Percentiles rank a stretch among this genome's conserved stretches.
phyloP scores from a whole-genome alignment of 139 green algal species.

The Haematococcus sp. region DNA sequence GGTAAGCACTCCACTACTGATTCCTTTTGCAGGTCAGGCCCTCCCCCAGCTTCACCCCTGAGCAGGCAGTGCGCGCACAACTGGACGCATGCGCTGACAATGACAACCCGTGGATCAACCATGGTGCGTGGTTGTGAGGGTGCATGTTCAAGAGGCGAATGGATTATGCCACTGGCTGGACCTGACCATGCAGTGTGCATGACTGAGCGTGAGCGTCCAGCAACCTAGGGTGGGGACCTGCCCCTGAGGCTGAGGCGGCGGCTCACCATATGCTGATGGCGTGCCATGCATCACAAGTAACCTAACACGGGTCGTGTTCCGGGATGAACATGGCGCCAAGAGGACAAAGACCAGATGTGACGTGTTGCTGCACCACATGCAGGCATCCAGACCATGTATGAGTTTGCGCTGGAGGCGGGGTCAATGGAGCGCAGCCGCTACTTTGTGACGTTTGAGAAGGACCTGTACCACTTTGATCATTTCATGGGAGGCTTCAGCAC shows the following conservation, averaged over 20 bases:
- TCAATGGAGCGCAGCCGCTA: slow-evolving; percentile 59
- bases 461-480: slow-evolving; percentile 81
- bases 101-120: not conserved
- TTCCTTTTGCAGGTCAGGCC: slow-evolving; percentile 15
- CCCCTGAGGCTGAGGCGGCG: no score
- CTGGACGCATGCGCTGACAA: not conserved
- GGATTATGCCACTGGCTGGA: not conserved
- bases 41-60: slow-evolving; percentile 2
- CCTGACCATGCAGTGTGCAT: no score
- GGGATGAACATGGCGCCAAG: no score
- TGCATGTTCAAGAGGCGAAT: not conserved
- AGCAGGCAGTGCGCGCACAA: not conserved
- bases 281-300: no score
- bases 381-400: slow-evolving; percentile 74
- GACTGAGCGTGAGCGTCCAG: no score
- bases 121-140: not conserved
- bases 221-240: no score
- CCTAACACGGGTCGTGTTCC: no score
- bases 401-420: slow-evolving; percentile 75
- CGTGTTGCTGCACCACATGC: slow-evolving; percentile 65
- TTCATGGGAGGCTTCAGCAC: slow-evolving; percentile 52
- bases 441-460: slow-evolving; percentile 56
- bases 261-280: no score
- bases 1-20: no score
- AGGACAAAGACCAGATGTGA: no score